Percentiles rank a stretch among this genome's conserved stretches.
Evolutionary conservation across 2,329 filamentous ascomycete genomes (phyloP).

Genomic region (Phaeosphaeria sp.): DNA sequence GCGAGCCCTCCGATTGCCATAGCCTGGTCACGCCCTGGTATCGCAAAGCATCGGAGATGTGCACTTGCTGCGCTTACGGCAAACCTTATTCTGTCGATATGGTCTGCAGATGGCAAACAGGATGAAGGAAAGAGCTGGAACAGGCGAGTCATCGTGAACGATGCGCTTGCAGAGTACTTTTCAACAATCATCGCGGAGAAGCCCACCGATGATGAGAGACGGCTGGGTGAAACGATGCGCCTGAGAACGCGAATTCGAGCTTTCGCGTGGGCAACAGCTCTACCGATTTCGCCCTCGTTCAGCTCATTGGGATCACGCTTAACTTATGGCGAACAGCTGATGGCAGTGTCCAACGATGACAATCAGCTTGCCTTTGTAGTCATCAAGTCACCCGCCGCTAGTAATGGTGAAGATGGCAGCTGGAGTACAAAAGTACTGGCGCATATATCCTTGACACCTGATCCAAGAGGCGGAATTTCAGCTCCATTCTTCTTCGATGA

Average conservation of each 20-base stretch:
- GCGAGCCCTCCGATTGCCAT: slow-evolving; percentile 57
- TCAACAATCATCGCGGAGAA: slow-evolving; percentile 10
- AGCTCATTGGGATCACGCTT: slow-evolving; percentile 33
- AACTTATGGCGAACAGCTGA: slow-evolving; percentile 36
- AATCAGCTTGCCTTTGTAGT: slow-evolving; percentile 49
- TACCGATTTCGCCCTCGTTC: slow-evolving; percentile 15
- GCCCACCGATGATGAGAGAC: slow-evolving; percentile 19
- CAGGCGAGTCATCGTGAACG: slow-evolving; percentile 61
- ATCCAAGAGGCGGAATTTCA: slow-evolving; percentile 15
- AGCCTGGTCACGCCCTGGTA: slow-evolving; percentile 64
- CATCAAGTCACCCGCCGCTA: slow-evolving; percentile 49
- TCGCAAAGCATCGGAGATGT: slow-evolving; percentile 62
- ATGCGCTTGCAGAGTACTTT: slow-evolving; percentile 53
- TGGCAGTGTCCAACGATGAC: slow-evolving; percentile 52
- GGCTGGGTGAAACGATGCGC: slow-evolving; percentile 42
- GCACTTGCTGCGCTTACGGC: slow-evolving; percentile 64
- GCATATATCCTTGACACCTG: slow-evolving; percentile 27
- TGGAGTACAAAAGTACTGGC: slow-evolving; percentile 41
- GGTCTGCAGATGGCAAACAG: slow-evolving; percentile 56
- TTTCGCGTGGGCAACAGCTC: slow-evolving; percentile 51
- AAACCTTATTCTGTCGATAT: slow-evolving; percentile 64
- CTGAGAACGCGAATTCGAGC: slow-evolving; percentile 49
- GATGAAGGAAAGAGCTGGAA: slow-evolving; percentile 57
- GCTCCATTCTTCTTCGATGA: slow-evolving; percentile 38
- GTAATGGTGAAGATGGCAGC: slow-evolving; percentile 23